Base-by-base conservation (phyloP, 768 basidiomycete species). In the Tricholoma sp. region DNA sequence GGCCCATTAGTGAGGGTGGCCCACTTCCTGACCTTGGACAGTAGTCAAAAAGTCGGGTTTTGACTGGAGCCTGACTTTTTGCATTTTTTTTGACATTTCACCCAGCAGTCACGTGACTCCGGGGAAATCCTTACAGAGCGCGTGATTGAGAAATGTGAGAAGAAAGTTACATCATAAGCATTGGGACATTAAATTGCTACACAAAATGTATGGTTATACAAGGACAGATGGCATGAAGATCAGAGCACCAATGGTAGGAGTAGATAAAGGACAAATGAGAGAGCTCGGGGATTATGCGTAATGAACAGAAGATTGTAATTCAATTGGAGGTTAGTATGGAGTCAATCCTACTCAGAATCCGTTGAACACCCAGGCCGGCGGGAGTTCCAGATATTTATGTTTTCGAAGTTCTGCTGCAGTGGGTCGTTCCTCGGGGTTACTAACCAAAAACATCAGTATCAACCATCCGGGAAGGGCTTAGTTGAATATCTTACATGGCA, bases 401-500 rank as follows among this genome's bases (percentile, higher is more conserved):
- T 79, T 78, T 59, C 88, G 81, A 57, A 96, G 81, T 65, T 92
- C 91, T 34, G 83, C 76, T 32, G 94, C 89, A 24, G 76, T 83
- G 2, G 94, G 89, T 34, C 94, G 86, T 61, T 91, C 83, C 54
- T 89, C 84, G 8, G 94, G 94, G 66, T 94, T 85, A 60, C 90
- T 92, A 58, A 19, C 57, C 52, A 18, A 57, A 35, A n/a, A 9
- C 34, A 52, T 32, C 12, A 22, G 3, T 8, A 59, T 14, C 18
- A 46, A 22, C 22, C 18, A 56, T 47, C 24, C 32, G 61, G 46
- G 24, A 31, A 53, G 9, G 72, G n/a, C 7, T 27, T n/a, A 18
- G 18, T 50, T n/a, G 10, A 31, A 31, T 27, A 31, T n/a, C 89
- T 63, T 67, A 92, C 92, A 92, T 86, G 3, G 91, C 88, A 67